Evolutionary conservation across 228 moss, liverwort and hornwort genomes (phyloP).

Genomic region (Sphagnum fallax): DNA sequence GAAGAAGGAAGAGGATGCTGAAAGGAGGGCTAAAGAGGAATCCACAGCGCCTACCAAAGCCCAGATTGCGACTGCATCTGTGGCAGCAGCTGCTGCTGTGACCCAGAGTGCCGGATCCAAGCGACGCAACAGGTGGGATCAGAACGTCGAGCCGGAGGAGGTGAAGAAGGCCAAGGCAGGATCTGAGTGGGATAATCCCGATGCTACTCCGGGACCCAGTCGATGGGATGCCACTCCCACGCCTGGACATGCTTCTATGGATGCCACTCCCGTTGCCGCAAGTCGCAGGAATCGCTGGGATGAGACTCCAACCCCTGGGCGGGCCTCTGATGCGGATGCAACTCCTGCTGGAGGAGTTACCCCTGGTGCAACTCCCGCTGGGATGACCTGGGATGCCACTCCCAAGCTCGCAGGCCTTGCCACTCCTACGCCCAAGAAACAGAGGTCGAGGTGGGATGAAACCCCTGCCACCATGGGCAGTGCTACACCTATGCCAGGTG

Average conservation of each 20-base stretch:
- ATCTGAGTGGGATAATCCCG: slow-evolving; percentile 97
- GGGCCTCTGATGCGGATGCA: slow-evolving; percentile 90
- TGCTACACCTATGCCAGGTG: slow-evolving; percentile 84
- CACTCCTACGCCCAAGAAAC: slow-evolving; percentile 96
- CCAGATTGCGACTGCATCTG: slow-evolving; percentile 32
- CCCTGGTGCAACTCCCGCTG: slow-evolving; percentile 96
- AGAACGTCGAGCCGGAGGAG: slow-evolving; percentile 77
- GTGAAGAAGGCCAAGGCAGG: slow-evolving; percentile 75
- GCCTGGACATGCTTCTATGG: slow-evolving; percentile 73
- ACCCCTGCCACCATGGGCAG: slow-evolving; percentile 97
- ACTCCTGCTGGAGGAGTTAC: slow-evolving; percentile 90
- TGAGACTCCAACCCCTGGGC: slow-evolving; percentile 94
- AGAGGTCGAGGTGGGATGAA: slow-evolving; percentile 97
- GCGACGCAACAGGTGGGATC: slow-evolving; percentile 98
- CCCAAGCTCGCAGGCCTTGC: slow-evolving; percentile 90
- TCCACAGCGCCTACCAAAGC: slow-evolving; percentile 55
- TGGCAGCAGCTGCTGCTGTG: slow-evolving; percentile 12
- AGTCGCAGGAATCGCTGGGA: slow-evolving; percentile 90
- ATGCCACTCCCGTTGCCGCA: slow-evolving; percentile 82
- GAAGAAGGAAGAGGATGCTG: slow-evolving; percentile 89
- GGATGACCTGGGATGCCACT: slow-evolving; percentile 99
- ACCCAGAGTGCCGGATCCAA: slow-evolving; percentile 60
- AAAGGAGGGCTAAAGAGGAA: slow-evolving; percentile 67
- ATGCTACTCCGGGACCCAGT: slow-evolving; percentile 89
- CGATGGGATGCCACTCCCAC: slow-evolving; percentile 99